Evolutionary conservation across 1,284 basidiomycete genomes (phyloP), one percentile per base, ranked within the genome.

Genomic region (Sporisorium exsertum): DNA sequence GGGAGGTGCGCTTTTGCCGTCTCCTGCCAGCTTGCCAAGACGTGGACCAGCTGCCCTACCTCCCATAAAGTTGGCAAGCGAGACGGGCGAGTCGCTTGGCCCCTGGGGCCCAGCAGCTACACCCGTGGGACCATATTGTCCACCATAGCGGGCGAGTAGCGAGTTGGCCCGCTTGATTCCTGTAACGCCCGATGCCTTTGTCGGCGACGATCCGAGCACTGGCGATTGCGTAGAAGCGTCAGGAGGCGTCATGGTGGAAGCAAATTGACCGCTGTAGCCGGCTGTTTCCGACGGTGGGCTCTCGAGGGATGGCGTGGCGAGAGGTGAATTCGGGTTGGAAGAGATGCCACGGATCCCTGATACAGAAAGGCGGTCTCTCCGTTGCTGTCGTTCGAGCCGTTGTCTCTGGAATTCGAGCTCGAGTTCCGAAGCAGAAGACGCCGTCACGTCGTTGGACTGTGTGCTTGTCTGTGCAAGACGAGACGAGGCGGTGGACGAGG

Each of bases 41-140:
- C 83, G 76, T 3, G 84, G 81, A 27, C 81, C 79, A 1, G 78
- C 61, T n/a, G 81, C 76, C 51, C 68, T 82, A 32, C 84, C 84
- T 33, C 84, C 84, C 70, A 85, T 85, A 40, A 85, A 85, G 49
- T 76, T 68, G 52, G 81, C 81, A 16, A 85, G 81, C 16, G 84
- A 85, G 35, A 79, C 77, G 6, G 82, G 80, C 27, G 70, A 64
- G 26, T 70, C 72, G 12, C 49, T 55, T 12, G 70, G 45, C 0
- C 59, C 69, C 12, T 65, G 63, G 1, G 74, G 74, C 2, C 74
- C 78, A 0, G 71, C 61, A 1, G 82, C 82, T 56, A 72, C 66
- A 10, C 83, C 83, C 2, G 83, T 85, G n/a, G 83, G 83, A 18
- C 83, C 83, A 18, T 73, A 67, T n/a, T 77, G 69, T 6, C 83